Percentiles rank a stretch among this genome's conserved stretches.
phyloP scores from a whole-genome alignment of 2,329 filamentous ascomycete genomes.

The Penicillium vulpinum region DNA sequence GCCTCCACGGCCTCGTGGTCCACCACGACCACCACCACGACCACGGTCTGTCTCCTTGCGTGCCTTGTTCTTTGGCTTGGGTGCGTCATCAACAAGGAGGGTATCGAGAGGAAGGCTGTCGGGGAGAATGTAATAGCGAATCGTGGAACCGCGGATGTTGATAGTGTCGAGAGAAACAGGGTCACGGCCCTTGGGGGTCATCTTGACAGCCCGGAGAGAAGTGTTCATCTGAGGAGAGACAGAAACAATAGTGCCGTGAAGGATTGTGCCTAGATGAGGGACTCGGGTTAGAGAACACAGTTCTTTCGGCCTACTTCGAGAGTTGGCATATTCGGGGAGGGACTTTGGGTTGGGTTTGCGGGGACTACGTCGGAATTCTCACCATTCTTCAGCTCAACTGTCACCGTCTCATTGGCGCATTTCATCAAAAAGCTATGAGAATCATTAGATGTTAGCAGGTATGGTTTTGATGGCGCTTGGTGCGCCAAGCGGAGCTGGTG shows the following conservation, averaged over 20 bases:
- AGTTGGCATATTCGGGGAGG: not conserved
- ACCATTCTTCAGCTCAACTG: slow-evolving; percentile 98
- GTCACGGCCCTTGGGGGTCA: slow-evolving; percentile 86
- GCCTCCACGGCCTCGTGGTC: slow-evolving; percentile 50
- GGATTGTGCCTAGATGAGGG: slow-evolving; percentile 73
- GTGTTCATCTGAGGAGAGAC: slow-evolving; percentile 99
- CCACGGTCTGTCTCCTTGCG: slow-evolving; percentile 75
- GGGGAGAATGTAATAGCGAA: slow-evolving; percentile 94
- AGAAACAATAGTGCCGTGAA: slow-evolving; percentile 94
- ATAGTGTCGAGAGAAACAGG: slow-evolving; percentile 88
- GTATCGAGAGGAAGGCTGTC: slow-evolving; percentile 95
- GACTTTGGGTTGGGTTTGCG: not conserved
- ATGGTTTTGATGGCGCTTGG: slow-evolving; percentile 10
- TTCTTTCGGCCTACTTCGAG: not conserved
- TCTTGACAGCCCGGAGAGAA: slow-evolving; percentile 90
- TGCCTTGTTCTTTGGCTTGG: slow-evolving; percentile 99
- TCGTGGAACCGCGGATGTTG: slow-evolving; percentile 93
- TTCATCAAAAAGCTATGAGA: slow-evolving; percentile 91
- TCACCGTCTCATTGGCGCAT: slow-evolving; percentile 97
- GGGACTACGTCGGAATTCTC: slow-evolving; percentile 27
- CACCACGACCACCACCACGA: slow-evolving; percentile 45
- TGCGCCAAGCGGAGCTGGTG: slow-evolving; percentile 14
- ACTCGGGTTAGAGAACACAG: slow-evolving; percentile 3
- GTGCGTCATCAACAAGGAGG: slow-evolving; percentile 90
- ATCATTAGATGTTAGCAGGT: slow-evolving; percentile 18